A percentile compares a stretch with the other conserved stretches of the same genome.
Evolutionary conservation across 2,329 filamentous ascomycete genomes (phyloP).

Genomic region (Phaeosphaeriaceae sp.): DNA sequence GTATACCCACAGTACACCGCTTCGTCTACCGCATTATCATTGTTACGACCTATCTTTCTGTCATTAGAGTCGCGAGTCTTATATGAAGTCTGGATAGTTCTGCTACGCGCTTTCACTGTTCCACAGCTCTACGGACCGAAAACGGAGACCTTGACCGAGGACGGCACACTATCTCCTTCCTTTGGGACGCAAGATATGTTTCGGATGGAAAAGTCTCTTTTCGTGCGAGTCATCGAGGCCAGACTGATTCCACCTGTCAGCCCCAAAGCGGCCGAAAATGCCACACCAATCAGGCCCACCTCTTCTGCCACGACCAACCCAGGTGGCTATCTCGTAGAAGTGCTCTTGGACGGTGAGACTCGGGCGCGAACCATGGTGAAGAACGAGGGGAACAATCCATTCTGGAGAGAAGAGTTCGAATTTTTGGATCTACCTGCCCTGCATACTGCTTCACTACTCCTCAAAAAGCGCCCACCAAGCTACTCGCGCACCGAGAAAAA

Average conservation of each 20-base stretch:
- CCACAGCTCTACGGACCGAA: conserved; percentile 86
- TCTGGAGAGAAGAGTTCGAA: conserved; percentile 83
- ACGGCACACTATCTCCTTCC: conserved; percentile 43
- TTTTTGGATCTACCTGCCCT: conserved; percentile 76
- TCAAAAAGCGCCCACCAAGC: conserved; percentile 67
- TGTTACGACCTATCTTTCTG: conserved; percentile 88
- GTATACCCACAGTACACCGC: conserved; percentile 93
- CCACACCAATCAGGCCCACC: conserved; percentile 34
- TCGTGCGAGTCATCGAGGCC: conserved; percentile 67
- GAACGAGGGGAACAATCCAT: conserved; percentile 73
- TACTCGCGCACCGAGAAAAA: conserved; percentile 45
- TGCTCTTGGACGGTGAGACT: conserved; percentile 80
- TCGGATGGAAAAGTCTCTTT: conserved; percentile 68
- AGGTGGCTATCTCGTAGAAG: conserved; percentile 80
- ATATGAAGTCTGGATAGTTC: conserved; percentile 97
- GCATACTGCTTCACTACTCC: conserved; percentile 72
- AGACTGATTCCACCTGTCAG: conserved; percentile 56
- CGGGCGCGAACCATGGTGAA: conserved; percentile 78
- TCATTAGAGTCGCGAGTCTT: conserved; percentile 84
- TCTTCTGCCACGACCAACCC: conserved; percentile 39
- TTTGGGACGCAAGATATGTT: conserved; percentile 66
- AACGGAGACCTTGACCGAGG: conserved; percentile 52
- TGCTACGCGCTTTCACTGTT: conserved; percentile 88
- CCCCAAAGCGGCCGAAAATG: conserved; percentile 43
- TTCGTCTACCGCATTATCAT: conserved; percentile 73